Evolutionary conservation across 306 rosid species (phyloP).

Genomic region (Trifolium fragiferum): DNA sequence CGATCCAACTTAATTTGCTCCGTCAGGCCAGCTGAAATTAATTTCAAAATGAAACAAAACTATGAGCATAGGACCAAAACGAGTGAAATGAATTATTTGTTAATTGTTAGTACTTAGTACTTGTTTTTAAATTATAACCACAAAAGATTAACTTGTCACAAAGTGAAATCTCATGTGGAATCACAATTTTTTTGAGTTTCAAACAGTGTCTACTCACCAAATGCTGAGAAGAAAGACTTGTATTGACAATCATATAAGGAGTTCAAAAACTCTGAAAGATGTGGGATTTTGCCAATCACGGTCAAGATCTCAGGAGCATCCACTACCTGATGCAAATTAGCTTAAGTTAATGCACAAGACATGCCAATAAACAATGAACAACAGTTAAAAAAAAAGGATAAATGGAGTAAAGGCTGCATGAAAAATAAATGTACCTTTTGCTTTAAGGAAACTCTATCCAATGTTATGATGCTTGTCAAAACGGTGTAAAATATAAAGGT

Average conservation of each 20-base stretch:
- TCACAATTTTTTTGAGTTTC: background rate
- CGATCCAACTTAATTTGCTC: conserved; percentile 94
- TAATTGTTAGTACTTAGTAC: no score
- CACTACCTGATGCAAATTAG: conserved; percentile 65
- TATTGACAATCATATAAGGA: conserved; percentile 82
- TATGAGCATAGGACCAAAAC: conserved; percentile 25
- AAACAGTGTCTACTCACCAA: conserved; percentile 65
- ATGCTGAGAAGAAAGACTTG: conserved; percentile 89
- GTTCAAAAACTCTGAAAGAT: conserved; percentile 83
- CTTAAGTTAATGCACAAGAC: conserved; percentile 7
- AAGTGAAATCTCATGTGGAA: conserved; percentile 9
- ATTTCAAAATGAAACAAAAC: conserved; percentile 33
- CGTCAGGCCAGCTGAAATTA: conserved; percentile 76
- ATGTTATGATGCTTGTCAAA: conserved; percentile 86
- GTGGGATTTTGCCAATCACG: conserved; percentile 87
- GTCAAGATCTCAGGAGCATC: conserved; percentile 98
- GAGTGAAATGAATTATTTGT: conserved; percentile 6
- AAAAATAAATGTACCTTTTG: conserved; percentile 66
- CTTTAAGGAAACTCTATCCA: conserved; percentile 95
- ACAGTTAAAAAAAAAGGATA: background rate
- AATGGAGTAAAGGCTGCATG: background rate
- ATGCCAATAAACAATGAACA: conserved; percentile 9
- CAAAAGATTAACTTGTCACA: conserved; percentile 3
- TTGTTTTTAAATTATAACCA: conserved; percentile 28
- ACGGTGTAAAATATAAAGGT: conserved; percentile 93